Conservation (phyloP, 2,329 filamentous ascomycete genomes). For the Aspergillus neoniger region DNA sequence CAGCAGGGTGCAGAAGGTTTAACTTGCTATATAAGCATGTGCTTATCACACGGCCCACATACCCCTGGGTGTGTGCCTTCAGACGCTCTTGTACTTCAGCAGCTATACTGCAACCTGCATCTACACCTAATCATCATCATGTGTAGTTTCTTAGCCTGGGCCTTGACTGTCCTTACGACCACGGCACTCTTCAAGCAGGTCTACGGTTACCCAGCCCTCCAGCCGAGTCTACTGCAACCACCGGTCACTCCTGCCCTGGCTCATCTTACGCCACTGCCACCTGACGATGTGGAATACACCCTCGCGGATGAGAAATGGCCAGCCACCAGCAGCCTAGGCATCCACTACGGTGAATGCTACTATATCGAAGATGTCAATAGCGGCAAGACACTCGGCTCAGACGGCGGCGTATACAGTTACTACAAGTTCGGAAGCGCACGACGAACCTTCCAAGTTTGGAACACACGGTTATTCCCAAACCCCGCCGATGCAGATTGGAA, state of each 20-base stretch:
- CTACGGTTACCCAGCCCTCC: neutral
- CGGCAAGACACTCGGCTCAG: neutral
- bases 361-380: neutral
- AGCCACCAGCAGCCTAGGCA: neutral
- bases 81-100: too few species aligned
- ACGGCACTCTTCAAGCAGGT: neutral
- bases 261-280: neutral
- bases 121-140: neutral
- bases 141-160: neutral
- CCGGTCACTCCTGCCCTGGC: neutral
- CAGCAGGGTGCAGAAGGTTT: too few species aligned
- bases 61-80: too few species aligned
- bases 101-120: too few species aligned
- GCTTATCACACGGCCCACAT: too few species aligned
- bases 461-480: neutral
- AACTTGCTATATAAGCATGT: too few species aligned
- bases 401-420: slow-evolving; percentile 5
- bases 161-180: neutral
- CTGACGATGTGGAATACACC: too few species aligned
- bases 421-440: slow-evolving; percentile 3
- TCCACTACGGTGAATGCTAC: slow-evolving; percentile 4
- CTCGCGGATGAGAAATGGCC: too few species aligned
- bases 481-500: neutral
- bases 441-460: neutral
- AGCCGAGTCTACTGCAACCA: neutral